These are phyloP conservation scores for Nicotiana otophora DNA, from an alignment of 257 asterid genomes.

Conservation along the genomic window DNA sequence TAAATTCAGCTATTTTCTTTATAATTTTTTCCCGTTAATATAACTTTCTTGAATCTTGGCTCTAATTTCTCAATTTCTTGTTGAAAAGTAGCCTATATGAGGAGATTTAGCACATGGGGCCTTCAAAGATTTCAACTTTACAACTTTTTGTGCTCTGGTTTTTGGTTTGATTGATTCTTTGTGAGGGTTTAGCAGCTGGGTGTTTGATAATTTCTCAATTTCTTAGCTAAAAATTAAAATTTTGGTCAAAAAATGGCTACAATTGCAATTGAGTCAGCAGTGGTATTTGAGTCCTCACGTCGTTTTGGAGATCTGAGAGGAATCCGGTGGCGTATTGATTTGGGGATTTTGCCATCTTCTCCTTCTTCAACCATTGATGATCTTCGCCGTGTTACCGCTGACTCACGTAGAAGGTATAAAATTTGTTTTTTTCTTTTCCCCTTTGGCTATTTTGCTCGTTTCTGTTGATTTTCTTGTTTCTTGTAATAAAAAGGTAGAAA, in stretches of 20 bases:
- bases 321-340: conserved; percentile 85
- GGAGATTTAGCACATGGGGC: conserved; percentile 4
- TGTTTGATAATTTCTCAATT: neutral
- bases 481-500: neutral
- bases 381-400: conserved; percentile 84
- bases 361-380: conserved; percentile 60
- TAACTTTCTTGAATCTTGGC: neutral
- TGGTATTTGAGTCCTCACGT: neutral
- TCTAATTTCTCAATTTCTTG: neutral
- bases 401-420: conserved; percentile 82
- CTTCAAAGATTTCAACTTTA: neutral
- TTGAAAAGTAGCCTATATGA: neutral
- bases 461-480: neutral
- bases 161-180: conserved; percentile 2
- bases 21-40: neutral
- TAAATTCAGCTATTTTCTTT: neutral
- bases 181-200: neutral
- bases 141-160: neutral
- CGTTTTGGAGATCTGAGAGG: conserved; percentile 71
- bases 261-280: conserved; percentile 5
- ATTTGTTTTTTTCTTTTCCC: neutral
- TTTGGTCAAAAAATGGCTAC: neutral
- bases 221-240: neutral
- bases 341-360: conserved; percentile 85
- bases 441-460: neutral